Base-by-base conservation (phyloP, 306 rosid genomes). In the Quercus cerris region DNA sequence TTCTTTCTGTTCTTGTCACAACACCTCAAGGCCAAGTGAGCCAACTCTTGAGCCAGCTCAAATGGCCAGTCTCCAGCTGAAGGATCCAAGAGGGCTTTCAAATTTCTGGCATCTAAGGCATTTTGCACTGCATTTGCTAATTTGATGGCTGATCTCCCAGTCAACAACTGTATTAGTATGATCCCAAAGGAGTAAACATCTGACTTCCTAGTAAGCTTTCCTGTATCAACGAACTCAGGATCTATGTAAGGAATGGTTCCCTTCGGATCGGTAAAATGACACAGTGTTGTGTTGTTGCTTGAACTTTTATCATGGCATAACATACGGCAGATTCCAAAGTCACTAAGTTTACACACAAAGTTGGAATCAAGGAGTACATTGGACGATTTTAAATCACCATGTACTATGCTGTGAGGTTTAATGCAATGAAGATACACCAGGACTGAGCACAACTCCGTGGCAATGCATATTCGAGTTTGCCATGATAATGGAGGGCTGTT, bases 1-100 rank as follows among this genome's bases (percentile, higher is more conserved):
- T 23, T 71, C 75, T 71, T 79, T 13, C 88, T 86, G 57, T 77
- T 86, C 68, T 71, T 67, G 73, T 84, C 92, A 62, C 88, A 86
- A 56, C 92, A 88, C 77, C 90, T 59, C 12, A 88, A 49, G 17
- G 87, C 92, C 77, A 88, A 67, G 41, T 71, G 69, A 84, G 84
- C 81, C 71, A 88, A 81, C 54, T 86, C 85, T 54, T 80, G 85
- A 9, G 90, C 90, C 80, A 79, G 85, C 44, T 77, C 87, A 74
- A 88, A 81, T 6, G 88, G 90, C 90, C 92, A 86, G 23, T 84
- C 92, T 61, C 92, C 92, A 27, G 88, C 92, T 71, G 76, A 84
- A 20, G 86, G 84, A 82, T 88, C 92, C 70, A 88, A 75, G 35
- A 86, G 56, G 3, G 70, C 62, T 75, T 81, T 69, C 35, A 88